phyloP scores from a whole-genome alignment of 2,329 filamentous ascomycete genomes.

The Nemania sp. region DNA sequence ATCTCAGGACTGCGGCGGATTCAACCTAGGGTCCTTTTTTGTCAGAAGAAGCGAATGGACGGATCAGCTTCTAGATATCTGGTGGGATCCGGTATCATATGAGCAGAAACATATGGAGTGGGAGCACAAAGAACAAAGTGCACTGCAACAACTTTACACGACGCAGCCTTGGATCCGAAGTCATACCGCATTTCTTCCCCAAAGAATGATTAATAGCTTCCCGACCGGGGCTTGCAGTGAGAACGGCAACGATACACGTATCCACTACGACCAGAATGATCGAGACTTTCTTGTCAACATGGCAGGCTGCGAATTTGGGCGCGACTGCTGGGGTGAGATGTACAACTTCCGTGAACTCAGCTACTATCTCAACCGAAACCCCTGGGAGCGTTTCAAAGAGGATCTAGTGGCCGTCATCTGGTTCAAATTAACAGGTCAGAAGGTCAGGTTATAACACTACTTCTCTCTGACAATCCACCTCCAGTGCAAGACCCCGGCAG shows the following conservation, averaged over 20 bases:
- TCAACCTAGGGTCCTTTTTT: constrained; percentile 97
- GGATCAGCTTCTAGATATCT: constrained; percentile 87
- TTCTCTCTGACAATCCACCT: not conserved
- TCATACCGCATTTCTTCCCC: constrained; percentile 84
- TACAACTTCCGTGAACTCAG: constrained; percentile 92
- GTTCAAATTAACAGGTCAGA: constrained; percentile 65
- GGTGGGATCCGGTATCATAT: constrained; percentile 98
- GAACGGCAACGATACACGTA: constrained; percentile 70
- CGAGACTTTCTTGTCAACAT: constrained; percentile 97
- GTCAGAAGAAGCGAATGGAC: constrained; percentile 84
- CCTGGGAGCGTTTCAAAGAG: constrained; percentile 77
- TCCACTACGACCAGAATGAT: constrained; percentile 85
- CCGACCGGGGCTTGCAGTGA: constrained; percentile 86
- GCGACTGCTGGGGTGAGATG: constrained; percentile 98
- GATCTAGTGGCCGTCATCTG: constrained; percentile 63
- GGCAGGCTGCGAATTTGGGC: constrained; percentile 95
- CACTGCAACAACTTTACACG: constrained; percentile 86
- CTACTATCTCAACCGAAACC: constrained; percentile 82
- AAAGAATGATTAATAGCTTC: constrained; percentile 93
- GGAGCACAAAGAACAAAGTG: constrained; percentile 98
- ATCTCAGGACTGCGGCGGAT: constrained; percentile 91
- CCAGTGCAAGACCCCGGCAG: not conserved
- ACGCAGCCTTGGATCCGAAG: constrained; percentile 92
- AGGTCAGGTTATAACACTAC: constrained; percentile 55
- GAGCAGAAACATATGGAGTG: constrained; percentile 99